Evolutionary conservation across 371 early-diverging fungal genomes (phyloP).

Genomic region (Funneliformis caledonium): DNA sequence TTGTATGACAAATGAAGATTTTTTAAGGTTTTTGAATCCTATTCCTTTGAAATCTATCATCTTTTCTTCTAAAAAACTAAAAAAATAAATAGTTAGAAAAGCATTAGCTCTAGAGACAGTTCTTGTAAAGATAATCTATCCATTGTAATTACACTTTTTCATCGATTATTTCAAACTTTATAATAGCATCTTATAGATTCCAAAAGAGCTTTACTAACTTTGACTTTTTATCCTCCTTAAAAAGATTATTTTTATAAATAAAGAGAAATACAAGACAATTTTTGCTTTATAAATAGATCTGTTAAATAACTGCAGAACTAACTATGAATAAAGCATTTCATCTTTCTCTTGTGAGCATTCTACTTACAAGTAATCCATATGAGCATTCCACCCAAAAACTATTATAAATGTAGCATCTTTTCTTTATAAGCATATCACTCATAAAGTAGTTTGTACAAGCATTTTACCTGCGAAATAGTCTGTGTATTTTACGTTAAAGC

Average conservation of each 20-base stretch:
- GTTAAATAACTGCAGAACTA: not conserved
- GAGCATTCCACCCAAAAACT: not conserved
- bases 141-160: slow-evolving; percentile 6
- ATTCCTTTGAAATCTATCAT: slow-evolving; percentile 1
- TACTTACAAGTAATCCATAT: not conserved
- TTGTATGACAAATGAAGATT: not conserved
- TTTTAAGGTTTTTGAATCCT: not conserved
- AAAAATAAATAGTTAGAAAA: not conserved
- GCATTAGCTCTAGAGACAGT: not conserved
- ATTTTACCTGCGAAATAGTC: too few species aligned
- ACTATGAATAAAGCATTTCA: not conserved
- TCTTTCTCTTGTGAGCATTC: not conserved
- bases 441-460: not conserved
- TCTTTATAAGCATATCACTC: too few species aligned
- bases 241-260: too few species aligned
- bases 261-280: too few species aligned
- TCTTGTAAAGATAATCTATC: slow-evolving; percentile 30
- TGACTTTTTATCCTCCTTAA: slow-evolving; percentile 4
- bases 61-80: slow-evolving; percentile 12
- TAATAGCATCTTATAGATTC: not conserved
- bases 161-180: not conserved
- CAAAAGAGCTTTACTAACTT: slow-evolving; percentile 25
- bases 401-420: too few species aligned
- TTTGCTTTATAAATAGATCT: not conserved
- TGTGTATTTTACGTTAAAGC: too few species aligned